Evolutionary conservation across 2,329 filamentous ascomycete species (phyloP).

Genomic region (Hirsutella thompsonii): DNA sequence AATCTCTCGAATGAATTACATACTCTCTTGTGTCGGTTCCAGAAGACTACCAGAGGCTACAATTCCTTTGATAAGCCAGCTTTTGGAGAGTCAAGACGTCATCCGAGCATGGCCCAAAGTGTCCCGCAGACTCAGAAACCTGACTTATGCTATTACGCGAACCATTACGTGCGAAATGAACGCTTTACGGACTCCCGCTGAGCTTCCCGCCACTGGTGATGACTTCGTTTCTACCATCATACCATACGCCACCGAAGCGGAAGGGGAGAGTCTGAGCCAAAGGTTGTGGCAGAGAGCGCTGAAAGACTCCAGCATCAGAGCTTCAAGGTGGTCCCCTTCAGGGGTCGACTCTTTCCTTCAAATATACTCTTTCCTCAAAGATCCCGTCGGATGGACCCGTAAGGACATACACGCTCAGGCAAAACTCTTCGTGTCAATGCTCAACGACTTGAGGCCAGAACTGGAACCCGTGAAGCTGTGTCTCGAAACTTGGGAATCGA

Average conservation of each 20-base stretch:
- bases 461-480: not conserved
- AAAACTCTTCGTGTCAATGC: not conserved
- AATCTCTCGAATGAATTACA: not conserved
- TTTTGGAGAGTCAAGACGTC: not conserved
- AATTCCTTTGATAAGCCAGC: not conserved
- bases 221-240: not conserved
- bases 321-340: not conserved
- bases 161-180: not conserved
- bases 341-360: not conserved
- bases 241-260: not conserved
- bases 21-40: not conserved
- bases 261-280: not conserved
- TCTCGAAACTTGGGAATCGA: not conserved
- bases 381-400: not conserved
- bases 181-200: not conserved
- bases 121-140: not conserved
- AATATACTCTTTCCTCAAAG: not conserved
- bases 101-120: not conserved
- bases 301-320: not conserved
- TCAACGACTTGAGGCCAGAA: not conserved
- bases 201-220: not conserved
- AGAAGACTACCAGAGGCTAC: not conserved
- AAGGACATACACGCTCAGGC: not conserved
- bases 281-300: not conserved
- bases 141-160: not conserved